phyloP scores from a whole-genome alignment of 345 rosid genomes.

The Hibiscus trionum region DNA sequence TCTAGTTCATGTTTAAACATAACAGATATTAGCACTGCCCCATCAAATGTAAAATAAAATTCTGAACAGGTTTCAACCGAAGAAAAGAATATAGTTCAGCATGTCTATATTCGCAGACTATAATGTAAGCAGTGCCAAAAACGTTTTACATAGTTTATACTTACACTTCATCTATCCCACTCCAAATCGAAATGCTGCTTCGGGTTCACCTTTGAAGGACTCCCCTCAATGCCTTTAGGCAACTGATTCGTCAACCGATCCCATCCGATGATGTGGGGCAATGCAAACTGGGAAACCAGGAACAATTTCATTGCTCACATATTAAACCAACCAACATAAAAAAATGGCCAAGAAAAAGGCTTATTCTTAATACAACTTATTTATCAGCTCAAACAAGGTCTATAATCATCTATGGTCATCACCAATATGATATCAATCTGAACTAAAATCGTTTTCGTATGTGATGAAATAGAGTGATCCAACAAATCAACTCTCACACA shows the following conservation, averaged over 20 bases:
- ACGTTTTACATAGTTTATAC: background rate
- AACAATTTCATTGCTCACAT: background rate
- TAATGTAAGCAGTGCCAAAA: background rate
- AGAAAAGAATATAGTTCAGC: background rate
- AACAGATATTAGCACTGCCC: background rate
- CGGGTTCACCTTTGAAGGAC: conserved; percentile 33
- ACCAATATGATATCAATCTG: background rate
- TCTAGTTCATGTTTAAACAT: background rate
- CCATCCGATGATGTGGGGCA: conserved; percentile 97
- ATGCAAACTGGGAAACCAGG: conserved; percentile 53
- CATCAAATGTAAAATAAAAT: background rate
- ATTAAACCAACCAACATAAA: background rate
- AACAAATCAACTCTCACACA: background rate
- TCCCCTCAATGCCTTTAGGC: conserved; percentile 7
- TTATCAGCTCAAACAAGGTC: background rate
- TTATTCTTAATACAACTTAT: background rate
- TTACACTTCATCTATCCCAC: conserved; percentile 60
- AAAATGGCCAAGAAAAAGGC: background rate
- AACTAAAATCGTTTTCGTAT: background rate
- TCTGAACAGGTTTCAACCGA: background rate
- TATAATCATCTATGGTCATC: background rate
- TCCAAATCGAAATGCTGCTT: conserved; percentile 33
- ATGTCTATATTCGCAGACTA: background rate
- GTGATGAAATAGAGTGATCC: background rate
- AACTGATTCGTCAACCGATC: conserved; percentile 36